Conservation (phyloP, 2,329 filamentous ascomycete genomes). For the Botrytis tulipae region DNA sequence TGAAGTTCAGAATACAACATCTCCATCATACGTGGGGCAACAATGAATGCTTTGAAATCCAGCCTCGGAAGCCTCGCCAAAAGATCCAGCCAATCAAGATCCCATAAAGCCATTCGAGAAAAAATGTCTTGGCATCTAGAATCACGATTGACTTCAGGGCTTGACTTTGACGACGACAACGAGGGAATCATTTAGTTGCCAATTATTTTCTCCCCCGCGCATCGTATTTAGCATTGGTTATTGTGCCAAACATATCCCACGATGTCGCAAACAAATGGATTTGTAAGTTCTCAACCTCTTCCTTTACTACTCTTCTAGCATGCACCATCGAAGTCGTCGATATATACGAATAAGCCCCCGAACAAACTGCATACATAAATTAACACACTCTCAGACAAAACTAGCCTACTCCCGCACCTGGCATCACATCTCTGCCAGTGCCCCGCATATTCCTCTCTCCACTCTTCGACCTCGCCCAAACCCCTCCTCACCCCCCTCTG, state of each 20-base stretch:
- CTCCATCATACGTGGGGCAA: constrained; percentile 21
- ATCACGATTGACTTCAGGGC: constrained; percentile 14
- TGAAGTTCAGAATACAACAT: not conserved
- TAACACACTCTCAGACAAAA: constrained; percentile 63
- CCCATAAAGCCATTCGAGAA: not conserved
- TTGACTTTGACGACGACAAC: constrained; percentile 14
- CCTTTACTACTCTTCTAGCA: not conserved
- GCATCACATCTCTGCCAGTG: constrained; percentile 78
- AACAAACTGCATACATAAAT: not conserved
- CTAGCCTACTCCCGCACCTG: constrained; percentile 95
- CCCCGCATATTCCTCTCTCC: constrained; percentile 58
- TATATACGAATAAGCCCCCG: not conserved
- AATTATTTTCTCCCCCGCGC: not conserved
- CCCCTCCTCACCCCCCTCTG: constrained; percentile 39
- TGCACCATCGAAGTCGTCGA: constrained; percentile 21
- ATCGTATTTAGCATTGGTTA: constrained; percentile 25
- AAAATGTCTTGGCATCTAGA: constrained; percentile 22
- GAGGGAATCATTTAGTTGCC: constrained; percentile 6
- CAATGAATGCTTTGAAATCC: constrained; percentile 35
- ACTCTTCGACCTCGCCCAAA: constrained; percentile 46
- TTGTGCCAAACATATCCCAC: constrained; percentile 30
- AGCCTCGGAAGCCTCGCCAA: constrained; percentile 14
- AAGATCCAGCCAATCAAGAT: constrained; percentile 10
- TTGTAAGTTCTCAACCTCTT: constrained; percentile 51
- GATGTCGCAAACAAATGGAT: constrained; percentile 79